Evolutionary conservation across 805 yeast genomes (phyloP).

Genomic region (Metschnikowia kunwiensis): DNA sequence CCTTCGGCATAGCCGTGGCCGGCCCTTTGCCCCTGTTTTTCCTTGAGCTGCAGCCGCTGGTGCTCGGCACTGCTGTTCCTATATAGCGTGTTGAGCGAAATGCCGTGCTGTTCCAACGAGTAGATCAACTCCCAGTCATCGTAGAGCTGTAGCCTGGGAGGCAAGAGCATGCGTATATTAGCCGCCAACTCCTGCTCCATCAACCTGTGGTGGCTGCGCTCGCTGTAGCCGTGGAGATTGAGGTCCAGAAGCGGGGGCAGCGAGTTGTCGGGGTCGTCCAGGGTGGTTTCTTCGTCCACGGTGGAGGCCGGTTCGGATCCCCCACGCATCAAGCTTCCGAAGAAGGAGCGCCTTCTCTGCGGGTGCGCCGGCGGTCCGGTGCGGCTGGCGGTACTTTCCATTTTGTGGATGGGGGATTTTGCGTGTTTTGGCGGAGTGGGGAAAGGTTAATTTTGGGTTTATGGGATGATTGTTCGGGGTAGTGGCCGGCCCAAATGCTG

Average conservation of each 20-base stretch:
- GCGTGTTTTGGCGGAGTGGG: too few relatives aligned
- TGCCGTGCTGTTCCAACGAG: slow-evolving; percentile 90
- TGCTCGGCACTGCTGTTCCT: slow-evolving; percentile 46
- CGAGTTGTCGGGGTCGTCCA: slow-evolving; percentile 6
- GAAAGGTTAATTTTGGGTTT: too few relatives aligned
- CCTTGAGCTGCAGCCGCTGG: slow-evolving; percentile 24
- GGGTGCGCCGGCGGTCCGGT: too few relatives aligned
- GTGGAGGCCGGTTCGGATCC: too few relatives aligned
- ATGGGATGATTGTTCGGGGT: too few relatives aligned
- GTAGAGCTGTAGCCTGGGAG: slow-evolving; percentile 73
- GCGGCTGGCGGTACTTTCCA: too few relatives aligned
- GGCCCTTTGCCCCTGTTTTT: slow-evolving; percentile 12
- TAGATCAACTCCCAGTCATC: slow-evolving; percentile 76
- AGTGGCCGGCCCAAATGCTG: too few relatives aligned
- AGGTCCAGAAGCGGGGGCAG: slow-evolving; percentile 55
- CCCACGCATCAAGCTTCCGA: background rate
- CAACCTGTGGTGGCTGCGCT: slow-evolving; percentile 55
- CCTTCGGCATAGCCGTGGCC: slow-evolving; percentile 35
- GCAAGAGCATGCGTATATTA: slow-evolving; percentile 69
- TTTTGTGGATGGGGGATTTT: too few relatives aligned
- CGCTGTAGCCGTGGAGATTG: slow-evolving; percentile 56
- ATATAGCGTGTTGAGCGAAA: slow-evolving; percentile 78
- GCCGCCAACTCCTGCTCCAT: slow-evolving; percentile 64
- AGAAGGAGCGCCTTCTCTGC: background rate
- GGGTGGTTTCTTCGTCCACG: background rate